phyloP scores from a whole-genome alignment of 441 rosid species.

The Eutrema salsugineum region DNA sequence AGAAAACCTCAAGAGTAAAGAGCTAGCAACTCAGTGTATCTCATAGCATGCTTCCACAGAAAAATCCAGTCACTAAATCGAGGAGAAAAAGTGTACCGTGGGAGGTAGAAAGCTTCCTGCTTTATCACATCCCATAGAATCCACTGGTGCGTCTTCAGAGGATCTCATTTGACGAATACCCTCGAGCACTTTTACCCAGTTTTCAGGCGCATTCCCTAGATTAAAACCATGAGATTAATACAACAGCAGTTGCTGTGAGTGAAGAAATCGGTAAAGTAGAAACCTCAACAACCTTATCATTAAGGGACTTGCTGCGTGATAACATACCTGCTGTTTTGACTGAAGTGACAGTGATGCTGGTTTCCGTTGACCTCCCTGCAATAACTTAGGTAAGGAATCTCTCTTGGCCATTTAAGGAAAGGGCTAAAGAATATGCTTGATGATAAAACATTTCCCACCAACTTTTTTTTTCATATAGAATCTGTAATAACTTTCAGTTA shows the following conservation, averaged over 20 bases:
- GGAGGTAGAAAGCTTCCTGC: conserved; percentile 86
- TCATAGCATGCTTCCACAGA: too few species aligned
- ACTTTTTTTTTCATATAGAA: too few species aligned
- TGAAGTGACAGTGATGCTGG: conserved; percentile 27
- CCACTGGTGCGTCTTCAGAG: conserved; percentile 82
- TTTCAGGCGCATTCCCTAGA: conserved; percentile 53
- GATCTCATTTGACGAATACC: conserved; percentile 83
- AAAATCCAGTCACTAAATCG: too few species aligned
- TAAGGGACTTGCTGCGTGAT: neutral
- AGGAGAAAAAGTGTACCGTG: conserved; percentile 39
- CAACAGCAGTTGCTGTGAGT: neutral
- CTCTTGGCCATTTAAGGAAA: neutral
- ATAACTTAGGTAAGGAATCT: conserved; percentile 7
- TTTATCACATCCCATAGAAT: conserved; percentile 92
- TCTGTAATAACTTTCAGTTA: neutral
- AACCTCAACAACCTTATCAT: neutral
- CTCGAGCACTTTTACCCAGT: conserved; percentile 72
- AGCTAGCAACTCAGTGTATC: too few species aligned
- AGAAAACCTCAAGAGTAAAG: too few species aligned
- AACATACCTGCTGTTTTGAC: conserved; percentile 38
- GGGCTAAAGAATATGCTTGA: neutral
- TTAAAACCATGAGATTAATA: neutral
- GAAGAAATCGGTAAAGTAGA: neutral
- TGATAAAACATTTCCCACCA: neutral
- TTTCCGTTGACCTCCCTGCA: conserved; percentile 37